A percentile compares a stretch with the other conserved stretches of the same genome.
phyloP scores from a whole-genome alignment of 2,329 filamentous ascomycete genomes.

The Botrytis aclada region DNA sequence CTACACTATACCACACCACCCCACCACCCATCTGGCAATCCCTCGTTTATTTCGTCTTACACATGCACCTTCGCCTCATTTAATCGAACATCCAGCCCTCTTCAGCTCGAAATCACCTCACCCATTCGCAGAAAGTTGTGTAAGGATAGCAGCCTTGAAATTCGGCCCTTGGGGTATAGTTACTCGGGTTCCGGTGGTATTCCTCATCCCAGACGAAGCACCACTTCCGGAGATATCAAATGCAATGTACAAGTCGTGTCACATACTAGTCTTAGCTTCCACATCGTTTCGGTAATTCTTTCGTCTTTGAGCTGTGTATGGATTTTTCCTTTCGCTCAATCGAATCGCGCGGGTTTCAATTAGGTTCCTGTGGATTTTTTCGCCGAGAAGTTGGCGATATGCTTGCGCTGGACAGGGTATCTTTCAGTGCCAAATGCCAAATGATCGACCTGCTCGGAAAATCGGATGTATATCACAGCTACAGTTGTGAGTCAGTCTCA shows the following conservation, averaged over 20 bases:
- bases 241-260: not conserved
- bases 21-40: not conserved
- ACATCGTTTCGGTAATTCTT: not conserved
- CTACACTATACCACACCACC: not conserved
- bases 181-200: not conserved
- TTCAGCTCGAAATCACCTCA: not conserved
- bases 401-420: not conserved
- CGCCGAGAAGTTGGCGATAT: not conserved
- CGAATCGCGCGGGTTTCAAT: not conserved
- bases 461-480: not conserved
- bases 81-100: not conserved
- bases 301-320: not conserved
- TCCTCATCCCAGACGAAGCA: not conserved
- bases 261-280: not conserved
- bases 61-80: not conserved
- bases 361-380: not conserved
- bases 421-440: not conserved
- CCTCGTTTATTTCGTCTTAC: not conserved
- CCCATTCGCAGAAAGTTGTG: not conserved
- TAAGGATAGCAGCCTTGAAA: constrained; percentile 4
- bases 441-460: not conserved
- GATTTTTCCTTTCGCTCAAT: not conserved
- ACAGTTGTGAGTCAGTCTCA: not conserved
- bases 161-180: not conserved
- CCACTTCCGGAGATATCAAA: not conserved